Percentiles rank a stretch among this genome's conserved stretches.
Conservation (phyloP, 2,329 filamentous ascomycete species). For the Alternaria infectoria region DNA sequence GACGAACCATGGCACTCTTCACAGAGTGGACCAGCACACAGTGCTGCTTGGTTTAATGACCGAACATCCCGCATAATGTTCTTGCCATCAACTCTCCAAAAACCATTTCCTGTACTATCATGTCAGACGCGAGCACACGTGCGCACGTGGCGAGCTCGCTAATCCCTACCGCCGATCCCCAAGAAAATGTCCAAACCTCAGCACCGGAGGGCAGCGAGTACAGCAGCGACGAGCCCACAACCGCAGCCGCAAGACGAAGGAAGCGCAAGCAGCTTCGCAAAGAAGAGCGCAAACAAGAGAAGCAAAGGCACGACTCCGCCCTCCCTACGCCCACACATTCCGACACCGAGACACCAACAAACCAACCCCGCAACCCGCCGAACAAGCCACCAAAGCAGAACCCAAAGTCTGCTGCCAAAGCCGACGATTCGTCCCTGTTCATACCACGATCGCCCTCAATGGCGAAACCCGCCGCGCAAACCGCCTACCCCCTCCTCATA, state of each 20-base stretch:
- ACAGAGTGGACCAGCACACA: neutral
- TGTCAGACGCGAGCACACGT: constrained; percentile 42
- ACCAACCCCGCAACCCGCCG: constrained; percentile 14
- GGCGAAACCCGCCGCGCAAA: constrained; percentile 34
- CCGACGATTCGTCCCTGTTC: neutral
- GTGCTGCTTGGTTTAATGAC: neutral
- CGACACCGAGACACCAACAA: constrained; percentile 19
- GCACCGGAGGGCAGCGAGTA: constrained; percentile 6
- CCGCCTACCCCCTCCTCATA: constrained; percentile 67
- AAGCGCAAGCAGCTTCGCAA: constrained; percentile 38
- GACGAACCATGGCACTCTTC: neutral
- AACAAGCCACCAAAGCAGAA: constrained; percentile 23
- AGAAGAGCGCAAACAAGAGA: constrained; percentile 32
- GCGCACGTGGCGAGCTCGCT: constrained; percentile 40
- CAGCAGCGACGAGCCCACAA: constrained; percentile 7
- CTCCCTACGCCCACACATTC: constrained; percentile 26
- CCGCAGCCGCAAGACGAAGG: neutral
- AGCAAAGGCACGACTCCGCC: constrained; percentile 15
- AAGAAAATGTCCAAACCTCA: constrained; percentile 27
- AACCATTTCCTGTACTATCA: neutral
- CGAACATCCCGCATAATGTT: neutral
- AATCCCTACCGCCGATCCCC: constrained; percentile 27
- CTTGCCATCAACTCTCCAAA: neutral
- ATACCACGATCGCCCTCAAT: constrained; percentile 6
- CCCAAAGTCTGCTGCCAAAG: neutral